Conservation (phyloP, 2,329 filamentous ascomycete genomes). For the Claviceps pazoutovae region DNA sequence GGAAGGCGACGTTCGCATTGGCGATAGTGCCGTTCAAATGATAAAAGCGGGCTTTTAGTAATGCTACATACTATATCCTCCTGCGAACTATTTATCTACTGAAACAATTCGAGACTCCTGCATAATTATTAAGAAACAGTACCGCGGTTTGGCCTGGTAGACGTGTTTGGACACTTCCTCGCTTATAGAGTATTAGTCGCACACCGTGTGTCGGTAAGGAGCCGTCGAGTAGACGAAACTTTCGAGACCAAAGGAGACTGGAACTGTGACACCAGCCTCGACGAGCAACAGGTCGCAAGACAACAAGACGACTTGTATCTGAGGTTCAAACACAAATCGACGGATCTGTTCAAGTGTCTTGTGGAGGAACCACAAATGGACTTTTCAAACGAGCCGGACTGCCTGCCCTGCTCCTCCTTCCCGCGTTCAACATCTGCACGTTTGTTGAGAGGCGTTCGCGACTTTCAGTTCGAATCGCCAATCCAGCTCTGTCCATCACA, state of each 20-base stretch:
- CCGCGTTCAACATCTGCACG: slow-evolving; percentile 38
- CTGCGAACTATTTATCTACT: background rate
- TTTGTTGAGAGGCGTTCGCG: slow-evolving; percentile 58
- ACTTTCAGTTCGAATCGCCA: slow-evolving; percentile 75
- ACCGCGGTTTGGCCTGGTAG: background rate
- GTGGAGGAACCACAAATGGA: slow-evolving; percentile 36
- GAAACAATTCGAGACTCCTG: background rate
- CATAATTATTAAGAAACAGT: too few relatives aligned
- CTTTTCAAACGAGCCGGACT: slow-evolving; percentile 48
- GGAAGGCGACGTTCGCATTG: background rate
- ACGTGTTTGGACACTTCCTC: background rate
- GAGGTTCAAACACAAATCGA: background rate
- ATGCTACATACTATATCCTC: background rate
- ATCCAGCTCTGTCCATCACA: slow-evolving; percentile 51
- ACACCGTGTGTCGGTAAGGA: background rate
- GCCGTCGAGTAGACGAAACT: background rate
- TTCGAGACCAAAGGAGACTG: background rate
- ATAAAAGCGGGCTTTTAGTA: background rate
- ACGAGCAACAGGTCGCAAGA: background rate
- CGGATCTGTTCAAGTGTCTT: slow-evolving; percentile 21
- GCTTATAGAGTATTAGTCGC: background rate
- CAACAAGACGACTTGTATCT: background rate
- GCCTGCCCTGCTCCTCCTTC: slow-evolving; percentile 40
- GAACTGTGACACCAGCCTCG: background rate
- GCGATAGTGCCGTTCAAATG: background rate